Percentiles rank a stretch among this genome's conserved stretches.
Conservation (phyloP, 2,329 filamentous ascomycete species). For the Alternaria sp. region DNA sequence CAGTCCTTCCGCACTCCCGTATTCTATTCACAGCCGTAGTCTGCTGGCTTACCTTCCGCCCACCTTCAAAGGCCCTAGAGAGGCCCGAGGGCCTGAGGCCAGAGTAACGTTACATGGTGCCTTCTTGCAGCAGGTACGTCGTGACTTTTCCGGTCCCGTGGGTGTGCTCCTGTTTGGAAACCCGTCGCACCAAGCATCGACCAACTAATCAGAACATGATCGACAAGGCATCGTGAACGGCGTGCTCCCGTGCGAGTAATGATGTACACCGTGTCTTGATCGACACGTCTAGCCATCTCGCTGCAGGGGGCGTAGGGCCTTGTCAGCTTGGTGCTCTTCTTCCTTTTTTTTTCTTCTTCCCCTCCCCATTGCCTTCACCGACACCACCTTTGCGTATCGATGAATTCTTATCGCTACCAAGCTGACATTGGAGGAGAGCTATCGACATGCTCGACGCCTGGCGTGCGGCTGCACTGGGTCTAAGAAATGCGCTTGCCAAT, state of each 20-base stretch:
- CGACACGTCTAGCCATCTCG: constrained; percentile 2
- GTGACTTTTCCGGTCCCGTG: constrained; percentile 7
- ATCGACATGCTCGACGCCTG: constrained; percentile 4
- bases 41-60: constrained; percentile 11
- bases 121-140: background rate
- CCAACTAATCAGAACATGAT: constrained; percentile 15
- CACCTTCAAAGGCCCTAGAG: background rate
- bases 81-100: background rate
- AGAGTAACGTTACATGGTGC: constrained; percentile 28
- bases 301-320: constrained; percentile 3
- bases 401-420: constrained; percentile 8
- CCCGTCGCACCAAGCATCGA: constrained; percentile 13
- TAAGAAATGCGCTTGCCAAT: constrained; percentile 3
- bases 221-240: constrained; percentile 16
- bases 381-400: background rate
- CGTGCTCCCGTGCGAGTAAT: constrained; percentile 14
- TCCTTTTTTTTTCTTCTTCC: constrained; percentile 1
- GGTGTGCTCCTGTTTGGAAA: constrained; percentile 8
- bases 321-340: constrained; percentile 6
- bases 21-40: constrained; percentile 1
- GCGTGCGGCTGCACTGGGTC: constrained; percentile 6
- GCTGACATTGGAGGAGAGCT: background rate
- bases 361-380: constrained; percentile 1
- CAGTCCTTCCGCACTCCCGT: constrained; percentile 9
- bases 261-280: constrained; percentile 19